Evolutionary conservation across 2,329 filamentous ascomycete genomes (phyloP), one percentile per base, ranked within the genome.

Genomic region (Colletotrichum abscissum): DNA sequence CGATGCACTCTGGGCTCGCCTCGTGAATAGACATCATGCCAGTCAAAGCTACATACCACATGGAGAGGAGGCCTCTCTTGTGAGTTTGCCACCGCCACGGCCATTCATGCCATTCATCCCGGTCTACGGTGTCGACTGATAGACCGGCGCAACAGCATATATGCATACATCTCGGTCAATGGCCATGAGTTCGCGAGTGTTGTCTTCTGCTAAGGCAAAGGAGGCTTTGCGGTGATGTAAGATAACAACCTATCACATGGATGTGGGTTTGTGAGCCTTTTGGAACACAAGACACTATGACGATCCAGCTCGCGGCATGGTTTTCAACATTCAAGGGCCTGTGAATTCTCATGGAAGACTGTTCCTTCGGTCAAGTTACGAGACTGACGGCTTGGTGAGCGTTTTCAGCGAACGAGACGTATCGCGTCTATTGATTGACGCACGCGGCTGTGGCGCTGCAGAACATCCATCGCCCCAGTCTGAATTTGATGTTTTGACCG

Each of bases 1-100:
- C 84, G 83, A 56, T 90, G 88, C 73, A 77, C 79, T 46, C 79
- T 90, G 55, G 65, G 22, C 56, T 64, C 67, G 30, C 42, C 64
- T 28, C 52, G 56, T 60, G 49, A 75, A 70, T 75, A 67, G 63
- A 71, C 52, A 52, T 64, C 35, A 33, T 57, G 26, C 57, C n/a
- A 67, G 54, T 49, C 52, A 24, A 49, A 54, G 28, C 49, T 38
- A 28, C 64, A 30, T 38, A 33, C 62, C 62, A n/a, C 7, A 49
- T 49, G 19, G 42, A 49, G 54, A 38, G 58, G 66, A 70, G 54
- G 49, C 64, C 49, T 72, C 74, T 65, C 76, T 78, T 46, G 74
- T 72, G 28, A 71, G 66, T 52, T 60, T 35, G 69, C 63, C 57
- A 59, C 57, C 52, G 30, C 12, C 38, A 38, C 22, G 24, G 30